These are phyloP conservation scores for Saraca asoca DNA, from an alignment of 331 rosid genomes.

Conservation along the genomic window DNA sequence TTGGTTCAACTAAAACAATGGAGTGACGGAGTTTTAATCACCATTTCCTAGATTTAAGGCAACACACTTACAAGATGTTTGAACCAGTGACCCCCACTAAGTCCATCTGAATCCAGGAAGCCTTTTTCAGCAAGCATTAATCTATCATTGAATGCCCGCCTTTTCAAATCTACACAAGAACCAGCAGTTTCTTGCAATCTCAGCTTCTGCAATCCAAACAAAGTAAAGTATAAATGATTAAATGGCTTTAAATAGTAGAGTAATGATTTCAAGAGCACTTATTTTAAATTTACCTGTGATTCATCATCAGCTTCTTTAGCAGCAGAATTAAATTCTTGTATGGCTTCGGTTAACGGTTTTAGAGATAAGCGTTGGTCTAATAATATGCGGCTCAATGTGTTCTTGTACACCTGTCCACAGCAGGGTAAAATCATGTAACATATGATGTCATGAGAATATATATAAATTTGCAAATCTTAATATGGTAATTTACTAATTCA, in stretches of 20 bases:
- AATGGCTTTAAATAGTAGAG: slow-evolving; percentile 3
- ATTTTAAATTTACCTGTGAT: slow-evolving; percentile 48
- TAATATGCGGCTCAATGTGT: slow-evolving; percentile 46
- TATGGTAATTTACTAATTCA: neutral
- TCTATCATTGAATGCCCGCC: slow-evolving; percentile 72
- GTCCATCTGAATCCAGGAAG: slow-evolving; percentile 72
- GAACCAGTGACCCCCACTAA: slow-evolving; percentile 67
- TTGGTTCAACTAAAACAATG: neutral
- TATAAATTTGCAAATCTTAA: too few species aligned
- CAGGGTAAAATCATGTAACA: slow-evolving; percentile 24
- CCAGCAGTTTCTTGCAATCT: slow-evolving; percentile 45
- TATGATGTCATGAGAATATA: too few species aligned
- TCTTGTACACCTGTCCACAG: slow-evolving; percentile 54
- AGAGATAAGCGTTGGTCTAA: slow-evolving; percentile 53
- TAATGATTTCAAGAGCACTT: neutral
- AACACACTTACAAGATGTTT: slow-evolving; percentile 77
- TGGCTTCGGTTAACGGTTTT: slow-evolving; percentile 53
- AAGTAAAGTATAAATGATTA: slow-evolving; percentile 11
- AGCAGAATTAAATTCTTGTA: slow-evolving; percentile 66
- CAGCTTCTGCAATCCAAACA: slow-evolving; percentile 52
- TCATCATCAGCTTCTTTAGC: slow-evolving; percentile 67
- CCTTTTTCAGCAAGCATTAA: slow-evolving; percentile 78
- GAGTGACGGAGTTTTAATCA: slow-evolving; percentile 16
- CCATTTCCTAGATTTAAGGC: neutral
- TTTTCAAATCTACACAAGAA: slow-evolving; percentile 47